A percentile compares a stretch with the other conserved stretches of the same genome.
Evolutionary conservation across 768 basidiomycete genomes (phyloP).

Genomic region (Tulasnella sp.): DNA sequence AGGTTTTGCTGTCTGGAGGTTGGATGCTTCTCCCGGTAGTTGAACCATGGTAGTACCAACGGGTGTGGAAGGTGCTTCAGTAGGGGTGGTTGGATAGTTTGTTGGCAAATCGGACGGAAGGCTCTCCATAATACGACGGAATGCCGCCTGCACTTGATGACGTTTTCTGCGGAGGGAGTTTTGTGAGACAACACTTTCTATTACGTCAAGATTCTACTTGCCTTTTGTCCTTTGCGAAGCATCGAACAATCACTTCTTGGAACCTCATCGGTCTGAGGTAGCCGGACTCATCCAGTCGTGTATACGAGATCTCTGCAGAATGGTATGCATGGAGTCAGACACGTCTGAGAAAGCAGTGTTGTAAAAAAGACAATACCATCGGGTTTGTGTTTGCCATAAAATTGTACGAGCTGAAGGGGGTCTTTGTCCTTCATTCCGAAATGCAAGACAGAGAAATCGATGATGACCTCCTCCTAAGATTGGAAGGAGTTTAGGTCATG

Average conservation of each 20-base stretch:
- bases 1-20: too few relatives aligned
- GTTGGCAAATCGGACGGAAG: too few relatives aligned
- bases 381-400: constrained; percentile 55
- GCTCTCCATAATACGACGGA: constrained; percentile 32
- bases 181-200: constrained; percentile 4
- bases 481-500: not conserved
- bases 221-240: constrained; percentile 53
- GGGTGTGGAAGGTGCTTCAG: too few relatives aligned
- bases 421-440: constrained; percentile 61
- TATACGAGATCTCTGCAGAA: not conserved
- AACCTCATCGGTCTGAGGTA: constrained; percentile 50
- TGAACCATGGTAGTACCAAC: too few relatives aligned
- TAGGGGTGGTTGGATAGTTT: too few relatives aligned
- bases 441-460: constrained; percentile 55
- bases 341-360: too few relatives aligned
- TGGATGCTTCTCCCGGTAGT: too few relatives aligned
- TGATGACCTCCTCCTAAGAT: constrained; percentile 46
- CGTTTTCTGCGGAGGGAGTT: constrained; percentile 30
- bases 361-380: too few relatives aligned
- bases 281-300: constrained; percentile 43
- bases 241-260: constrained; percentile 52
- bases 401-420: constrained; percentile 53
- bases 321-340: not conserved
- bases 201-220: constrained; percentile 19
- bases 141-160: constrained; percentile 56